A percentile compares a stretch with the other conserved stretches of the same genome.
These are phyloP conservation scores for Dryas octopetala DNA, from an alignment of 306 rosid species.

Conservation along the genomic window DNA sequence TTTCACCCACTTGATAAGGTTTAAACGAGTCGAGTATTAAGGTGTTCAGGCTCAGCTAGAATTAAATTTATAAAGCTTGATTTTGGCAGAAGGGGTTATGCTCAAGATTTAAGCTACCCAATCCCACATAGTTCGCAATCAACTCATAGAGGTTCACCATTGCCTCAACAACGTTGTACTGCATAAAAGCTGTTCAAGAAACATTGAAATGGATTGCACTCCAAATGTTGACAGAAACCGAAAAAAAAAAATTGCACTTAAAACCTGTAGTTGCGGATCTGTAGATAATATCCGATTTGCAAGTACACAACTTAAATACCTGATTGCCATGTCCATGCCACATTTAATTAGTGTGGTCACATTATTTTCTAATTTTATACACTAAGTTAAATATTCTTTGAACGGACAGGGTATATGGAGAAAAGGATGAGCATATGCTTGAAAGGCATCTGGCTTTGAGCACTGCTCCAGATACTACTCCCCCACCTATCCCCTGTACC, in stretches of 20 bases:
- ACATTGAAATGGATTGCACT: too few relatives aligned
- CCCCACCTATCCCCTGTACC: not conserved
- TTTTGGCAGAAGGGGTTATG: too few relatives aligned
- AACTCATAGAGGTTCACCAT: too few relatives aligned
- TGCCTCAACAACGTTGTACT: too few relatives aligned
- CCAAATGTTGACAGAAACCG: too few relatives aligned
- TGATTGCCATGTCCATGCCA: not conserved
- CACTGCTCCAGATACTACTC: not conserved
- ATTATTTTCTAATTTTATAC: not conserved
- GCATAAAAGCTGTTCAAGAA: too few relatives aligned
- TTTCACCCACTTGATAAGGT: too few relatives aligned
- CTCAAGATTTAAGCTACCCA: too few relatives aligned
- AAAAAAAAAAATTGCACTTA: not conserved
- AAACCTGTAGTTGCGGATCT: not conserved
- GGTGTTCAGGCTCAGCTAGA: too few relatives aligned
- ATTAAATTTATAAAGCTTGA: too few relatives aligned
- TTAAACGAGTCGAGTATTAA: too few relatives aligned
- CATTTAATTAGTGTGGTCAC: not conserved
- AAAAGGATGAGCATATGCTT: not conserved
- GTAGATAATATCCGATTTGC: not conserved
- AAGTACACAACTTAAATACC: not conserved
- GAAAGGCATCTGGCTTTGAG: not conserved
- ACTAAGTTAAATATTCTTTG: not conserved
- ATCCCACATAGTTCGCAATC: too few relatives aligned
- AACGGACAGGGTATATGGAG: not conserved